Conservation (phyloP, 805 yeast species). For the Ogataea haglerorum region DNA sequence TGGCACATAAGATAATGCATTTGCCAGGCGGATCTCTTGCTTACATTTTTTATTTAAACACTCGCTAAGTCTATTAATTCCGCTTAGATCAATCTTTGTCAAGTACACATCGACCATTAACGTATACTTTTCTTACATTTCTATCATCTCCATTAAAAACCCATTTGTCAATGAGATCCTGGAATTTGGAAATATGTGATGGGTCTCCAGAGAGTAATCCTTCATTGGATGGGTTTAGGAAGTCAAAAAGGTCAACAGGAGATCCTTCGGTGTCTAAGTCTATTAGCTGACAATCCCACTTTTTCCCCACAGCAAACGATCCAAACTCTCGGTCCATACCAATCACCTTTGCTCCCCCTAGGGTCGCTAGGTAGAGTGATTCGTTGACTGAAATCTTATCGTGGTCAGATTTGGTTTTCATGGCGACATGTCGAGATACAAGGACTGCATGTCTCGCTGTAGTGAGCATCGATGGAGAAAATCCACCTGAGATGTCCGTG, state of each 20-base stretch:
- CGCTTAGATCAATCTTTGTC: slow-evolving; percentile 30
- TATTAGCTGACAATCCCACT: slow-evolving; percentile 76
- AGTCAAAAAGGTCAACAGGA: slow-evolving; percentile 67
- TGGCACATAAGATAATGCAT: too few species aligned
- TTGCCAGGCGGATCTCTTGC: neutral
- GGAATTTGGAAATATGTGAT: slow-evolving; percentile 32
- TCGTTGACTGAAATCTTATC: slow-evolving; percentile 59
- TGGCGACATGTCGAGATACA: slow-evolving; percentile 64
- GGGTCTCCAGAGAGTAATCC: slow-evolving; percentile 1
- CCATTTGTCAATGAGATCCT: slow-evolving; percentile 74
- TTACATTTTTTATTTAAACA: neutral
- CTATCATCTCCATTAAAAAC: slow-evolving; percentile 87
- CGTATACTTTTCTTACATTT: slow-evolving; percentile 74
- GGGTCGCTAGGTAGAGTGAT: slow-evolving; percentile 71
- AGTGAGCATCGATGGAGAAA: slow-evolving; percentile 54
- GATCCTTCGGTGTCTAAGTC: slow-evolving; percentile 51
- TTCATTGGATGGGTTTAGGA: slow-evolving; percentile 47
- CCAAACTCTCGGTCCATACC: slow-evolving; percentile 57
- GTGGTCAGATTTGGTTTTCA: slow-evolving; percentile 42
- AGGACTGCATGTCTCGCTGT: slow-evolving; percentile 64
- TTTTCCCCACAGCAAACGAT: slow-evolving; percentile 67
- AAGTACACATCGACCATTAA: slow-evolving; percentile 62
- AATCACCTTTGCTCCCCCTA: slow-evolving; percentile 80
- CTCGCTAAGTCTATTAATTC: too few species aligned
- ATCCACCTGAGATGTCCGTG: slow-evolving; percentile 73